Conservation (phyloP, 1,284 basidiomycete species). For the Ustilago bromivora region DNA sequence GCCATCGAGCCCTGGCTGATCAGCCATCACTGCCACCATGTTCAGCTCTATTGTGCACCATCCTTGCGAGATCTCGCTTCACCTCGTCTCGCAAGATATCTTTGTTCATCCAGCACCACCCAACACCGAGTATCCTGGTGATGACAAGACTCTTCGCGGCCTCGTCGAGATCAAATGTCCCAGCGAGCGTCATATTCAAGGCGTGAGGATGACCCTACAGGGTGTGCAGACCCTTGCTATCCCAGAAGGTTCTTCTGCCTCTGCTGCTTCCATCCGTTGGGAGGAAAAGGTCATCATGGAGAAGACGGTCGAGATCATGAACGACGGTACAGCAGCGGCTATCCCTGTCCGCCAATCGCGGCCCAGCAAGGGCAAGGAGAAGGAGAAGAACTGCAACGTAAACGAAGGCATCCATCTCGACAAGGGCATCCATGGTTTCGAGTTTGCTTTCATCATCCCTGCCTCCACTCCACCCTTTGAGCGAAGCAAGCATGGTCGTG, state of each 20-base stretch:
- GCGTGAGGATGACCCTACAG: constrained; percentile 57
- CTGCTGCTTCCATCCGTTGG: constrained; percentile 50
- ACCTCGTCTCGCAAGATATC: constrained; percentile 64
- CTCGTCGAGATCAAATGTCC: constrained; percentile 67
- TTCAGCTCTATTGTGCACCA: constrained; percentile 61
- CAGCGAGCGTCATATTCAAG: constrained; percentile 61
- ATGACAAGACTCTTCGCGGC: constrained; percentile 67
- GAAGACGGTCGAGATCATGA: constrained; percentile 61
- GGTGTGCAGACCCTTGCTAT: constrained; percentile 64
- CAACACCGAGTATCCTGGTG: constrained; percentile 53
- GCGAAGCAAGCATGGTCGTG: constrained; percentile 64
- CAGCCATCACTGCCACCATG: constrained; percentile 33
- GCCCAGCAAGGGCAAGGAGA: constrained; percentile 49
- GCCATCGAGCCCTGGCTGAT: background rate
- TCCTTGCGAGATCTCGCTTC: constrained; percentile 65
- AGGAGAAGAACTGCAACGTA: constrained; percentile 34
- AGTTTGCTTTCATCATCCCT: constrained; percentile 68
- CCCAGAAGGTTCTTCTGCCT: constrained; percentile 43
- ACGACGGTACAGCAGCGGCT: constrained; percentile 40
- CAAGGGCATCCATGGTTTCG: constrained; percentile 66
- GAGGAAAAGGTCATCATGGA: constrained; percentile 66
- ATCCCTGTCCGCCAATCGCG: constrained; percentile 30
- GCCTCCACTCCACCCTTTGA: constrained; percentile 65
- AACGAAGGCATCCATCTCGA: constrained; percentile 56
- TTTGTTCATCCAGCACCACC: constrained; percentile 62